These are phyloP conservation scores for Rosa multiflora DNA, from an alignment of 306 rosid species.

Conservation along the genomic window DNA sequence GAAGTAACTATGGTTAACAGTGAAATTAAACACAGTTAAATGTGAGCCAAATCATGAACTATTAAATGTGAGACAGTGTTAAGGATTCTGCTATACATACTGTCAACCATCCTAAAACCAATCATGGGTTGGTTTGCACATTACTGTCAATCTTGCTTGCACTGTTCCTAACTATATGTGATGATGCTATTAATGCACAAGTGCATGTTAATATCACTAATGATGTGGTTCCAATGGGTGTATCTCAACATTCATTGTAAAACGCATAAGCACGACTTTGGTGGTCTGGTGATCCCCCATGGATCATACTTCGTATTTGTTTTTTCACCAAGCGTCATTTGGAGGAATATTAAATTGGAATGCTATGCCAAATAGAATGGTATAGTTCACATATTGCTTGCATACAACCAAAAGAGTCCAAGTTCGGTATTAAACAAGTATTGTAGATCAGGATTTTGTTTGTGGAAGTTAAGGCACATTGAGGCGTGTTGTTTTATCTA, in stretches of 20 bases:
- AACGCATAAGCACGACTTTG: not conserved
- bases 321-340: not conserved
- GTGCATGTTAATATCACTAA: not conserved
- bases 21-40: too few relatives aligned
- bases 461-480: not conserved
- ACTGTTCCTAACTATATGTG: too few relatives aligned
- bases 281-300: not conserved
- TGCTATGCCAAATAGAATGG: not conserved
- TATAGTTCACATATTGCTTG: not conserved
- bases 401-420: not conserved
- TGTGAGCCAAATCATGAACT: too few relatives aligned
- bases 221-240: not conserved
- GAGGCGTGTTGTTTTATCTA: not conserved
- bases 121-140: too few relatives aligned
- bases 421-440: not conserved
- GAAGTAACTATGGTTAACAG: too few relatives aligned
- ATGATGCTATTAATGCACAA: not conserved
- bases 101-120: too few relatives aligned
- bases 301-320: not conserved
- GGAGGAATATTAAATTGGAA: not conserved
- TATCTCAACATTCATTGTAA: not conserved
- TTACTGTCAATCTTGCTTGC: too few relatives aligned
- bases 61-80: too few relatives aligned
- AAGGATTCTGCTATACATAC: too few relatives aligned
- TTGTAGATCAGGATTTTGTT: not conserved